These are phyloP conservation scores for Urochloa ruziziensis DNA, from an alignment of 176 grass and related monocot genomes.

Conservation along the genomic window DNA sequence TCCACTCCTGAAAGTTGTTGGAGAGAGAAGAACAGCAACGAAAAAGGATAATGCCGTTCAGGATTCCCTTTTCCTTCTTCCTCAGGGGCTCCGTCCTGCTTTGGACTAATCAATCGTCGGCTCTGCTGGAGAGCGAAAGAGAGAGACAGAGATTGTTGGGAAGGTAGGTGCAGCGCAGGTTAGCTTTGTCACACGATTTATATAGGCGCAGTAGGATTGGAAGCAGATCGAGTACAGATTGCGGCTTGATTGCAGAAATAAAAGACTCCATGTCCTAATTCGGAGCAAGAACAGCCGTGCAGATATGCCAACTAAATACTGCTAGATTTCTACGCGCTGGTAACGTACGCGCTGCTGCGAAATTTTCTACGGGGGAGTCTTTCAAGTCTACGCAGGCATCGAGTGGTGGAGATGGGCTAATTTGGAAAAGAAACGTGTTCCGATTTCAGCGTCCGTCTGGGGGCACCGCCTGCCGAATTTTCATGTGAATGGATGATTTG, in stretches of 20 bases:
- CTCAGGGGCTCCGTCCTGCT: background rate
- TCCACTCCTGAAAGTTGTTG: background rate
- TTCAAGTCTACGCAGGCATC: background rate
- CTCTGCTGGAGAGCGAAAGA: too few species aligned
- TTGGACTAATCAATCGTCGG: background rate
- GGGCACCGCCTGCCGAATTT: background rate
- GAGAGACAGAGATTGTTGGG: background rate
- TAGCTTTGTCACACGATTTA: background rate
- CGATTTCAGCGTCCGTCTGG: background rate
- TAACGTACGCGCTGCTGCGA: background rate
- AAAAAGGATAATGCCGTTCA: background rate
- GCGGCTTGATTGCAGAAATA: background rate
- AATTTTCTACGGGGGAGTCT: too few species aligned
- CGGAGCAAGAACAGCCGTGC: background rate
- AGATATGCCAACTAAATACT: conserved; percentile 1
- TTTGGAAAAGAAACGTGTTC: background rate
- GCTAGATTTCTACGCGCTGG: background rate
- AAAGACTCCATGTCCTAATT: background rate
- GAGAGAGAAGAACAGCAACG: background rate
- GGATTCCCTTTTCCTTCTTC: conserved; percentile 37
- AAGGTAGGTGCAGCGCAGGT: background rate
- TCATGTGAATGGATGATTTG: background rate
- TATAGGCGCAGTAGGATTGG: background rate
- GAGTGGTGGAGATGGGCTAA: background rate
- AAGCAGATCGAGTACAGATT: background rate